phyloP scores from a whole-genome alignment of 768 basidiomycete genomes.

The Russula abietina region DNA sequence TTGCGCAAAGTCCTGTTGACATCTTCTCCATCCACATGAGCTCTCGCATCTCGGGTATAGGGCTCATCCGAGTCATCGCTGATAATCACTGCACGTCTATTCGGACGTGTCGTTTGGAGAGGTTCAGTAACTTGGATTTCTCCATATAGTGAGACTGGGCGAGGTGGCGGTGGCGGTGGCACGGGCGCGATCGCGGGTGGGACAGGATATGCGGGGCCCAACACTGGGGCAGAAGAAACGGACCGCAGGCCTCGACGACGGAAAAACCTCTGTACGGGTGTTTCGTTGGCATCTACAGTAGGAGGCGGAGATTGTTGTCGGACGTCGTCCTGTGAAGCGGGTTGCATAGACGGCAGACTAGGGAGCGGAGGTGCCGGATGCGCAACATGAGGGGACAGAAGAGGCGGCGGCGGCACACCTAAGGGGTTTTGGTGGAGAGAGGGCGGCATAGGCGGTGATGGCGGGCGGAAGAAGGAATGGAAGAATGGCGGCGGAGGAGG shows the following conservation, averaged over 20 bases:
- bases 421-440: not conserved
- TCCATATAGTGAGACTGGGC: slow-evolving; percentile 15
- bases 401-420: not conserved
- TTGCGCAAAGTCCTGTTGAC: slow-evolving; percentile 4
- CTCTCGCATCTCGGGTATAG: not conserved
- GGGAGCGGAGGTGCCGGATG: slow-evolving; percentile 26
- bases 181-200: slow-evolving; percentile 26
- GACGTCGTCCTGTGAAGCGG: not conserved
- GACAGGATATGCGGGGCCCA: slow-evolving; percentile 18
- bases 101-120: not conserved
- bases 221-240: slow-evolving; percentile 16
- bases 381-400: not conserved
- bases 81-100: not conserved
- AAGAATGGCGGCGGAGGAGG: slow-evolving; percentile 25
- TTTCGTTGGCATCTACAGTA: not conserved
- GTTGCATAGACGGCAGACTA: slow-evolving; percentile 2
- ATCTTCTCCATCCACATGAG: not conserved
- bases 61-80: slow-evolving; percentile 11
- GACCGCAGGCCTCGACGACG: slow-evolving; percentile 18
- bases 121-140: not conserved
- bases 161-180: slow-evolving; percentile 26
- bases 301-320: slow-evolving; percentile 1
- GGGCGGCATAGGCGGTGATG: slow-evolving; percentile 15
- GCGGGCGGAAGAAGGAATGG: slow-evolving; percentile 17
- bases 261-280: slow-evolving; percentile 17